A percentile compares a stretch with the other conserved stretches of the same genome.
Evolutionary conservation across 345 rosid species (phyloP).

Genomic region (Anacardium occidentale): DNA sequence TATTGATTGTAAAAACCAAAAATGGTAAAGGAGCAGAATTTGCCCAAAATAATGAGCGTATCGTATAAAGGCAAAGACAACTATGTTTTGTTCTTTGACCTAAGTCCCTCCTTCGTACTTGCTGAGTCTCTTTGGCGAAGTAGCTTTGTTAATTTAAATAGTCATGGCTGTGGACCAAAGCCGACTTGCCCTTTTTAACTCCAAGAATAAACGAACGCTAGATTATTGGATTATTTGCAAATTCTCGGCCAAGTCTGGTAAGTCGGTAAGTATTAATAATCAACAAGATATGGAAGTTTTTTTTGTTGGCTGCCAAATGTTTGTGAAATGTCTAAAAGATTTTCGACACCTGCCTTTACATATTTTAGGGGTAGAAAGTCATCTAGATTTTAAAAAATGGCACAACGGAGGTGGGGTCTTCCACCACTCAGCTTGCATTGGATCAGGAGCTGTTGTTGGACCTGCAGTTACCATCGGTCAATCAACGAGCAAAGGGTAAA

Average conservation of each 20-base stretch:
- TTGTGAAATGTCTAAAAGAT: constrained; percentile 10
- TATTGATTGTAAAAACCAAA: no score
- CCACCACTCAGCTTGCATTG: constrained; percentile 60
- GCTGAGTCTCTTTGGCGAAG: no score
- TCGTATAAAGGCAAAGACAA: no score
- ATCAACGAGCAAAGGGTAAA: constrained; percentile 61
- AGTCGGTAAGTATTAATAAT: not conserved
- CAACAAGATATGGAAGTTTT: no score
- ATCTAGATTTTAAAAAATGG: constrained; percentile 46
- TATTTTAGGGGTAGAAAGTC: constrained; percentile 33
- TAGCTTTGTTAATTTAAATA: not conserved
- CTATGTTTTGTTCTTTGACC: no score
- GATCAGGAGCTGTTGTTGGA: constrained; percentile 72
- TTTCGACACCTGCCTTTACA: not conserved
- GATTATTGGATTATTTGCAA: not conserved
- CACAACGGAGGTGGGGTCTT: constrained; percentile 62
- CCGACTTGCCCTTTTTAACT: not conserved
- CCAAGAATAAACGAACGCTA: not conserved
- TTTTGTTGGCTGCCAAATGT: not conserved
- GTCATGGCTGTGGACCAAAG: constrained; percentile 3
- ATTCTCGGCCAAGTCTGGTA: not conserved
- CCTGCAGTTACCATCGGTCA: constrained; percentile 54
- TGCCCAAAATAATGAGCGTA: no score
- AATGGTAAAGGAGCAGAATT: no score
- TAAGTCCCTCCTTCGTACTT: no score